Evolutionary conservation across 2,329 filamentous ascomycete species (phyloP), one percentile per base, ranked within the genome.

Genomic region (Rhytidhysteron rufulum): DNA sequence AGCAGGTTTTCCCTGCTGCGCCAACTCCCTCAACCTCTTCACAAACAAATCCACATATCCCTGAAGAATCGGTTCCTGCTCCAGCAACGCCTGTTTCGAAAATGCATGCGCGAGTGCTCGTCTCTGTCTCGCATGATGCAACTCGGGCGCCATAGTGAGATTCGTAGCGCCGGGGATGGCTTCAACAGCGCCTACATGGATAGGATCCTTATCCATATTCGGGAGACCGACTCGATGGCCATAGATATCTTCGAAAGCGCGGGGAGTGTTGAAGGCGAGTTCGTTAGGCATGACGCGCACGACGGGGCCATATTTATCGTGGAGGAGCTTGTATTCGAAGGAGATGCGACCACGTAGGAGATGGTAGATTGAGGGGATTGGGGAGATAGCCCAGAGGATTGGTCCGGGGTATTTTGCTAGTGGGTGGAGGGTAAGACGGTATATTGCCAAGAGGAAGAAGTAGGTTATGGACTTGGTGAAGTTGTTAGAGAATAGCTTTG

Each of bases 11-110:
- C 61, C 51, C 13, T 44, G 52, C 9, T 56, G 42, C 5, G 52
- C 52, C 48, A 64, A 52, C 48, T 63, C 66, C 42, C 50, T 54
- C 21, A 74, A 47, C 20, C 58, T 60, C 5, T 51, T 33, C 20
- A 73, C 57, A 25, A 74, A 60, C 8, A 70, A 45, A 34, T 66
- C 55, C 16, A 70, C 62, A 45, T 73, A 70, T 0, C 48, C 44
- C 40, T 61, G 54, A 43, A 74, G 38, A 48, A 68, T 58, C 1
- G 59, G 55, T 45, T 68, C 62, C 40, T 71, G 67, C 37, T 65
- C 59, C 18, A 61, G 46, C 27, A 71, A 37, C 2, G 66, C 66
- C 41, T 63, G 62, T 34, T 67, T 61, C 4, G 55, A 60, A 48
- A 71, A 71, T 8, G 65, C 64, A 48, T 70, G 61, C 4, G 66